Conservation (phyloP, 2,329 filamentous ascomycete genomes). For the Cladophialophora immunda region DNA sequence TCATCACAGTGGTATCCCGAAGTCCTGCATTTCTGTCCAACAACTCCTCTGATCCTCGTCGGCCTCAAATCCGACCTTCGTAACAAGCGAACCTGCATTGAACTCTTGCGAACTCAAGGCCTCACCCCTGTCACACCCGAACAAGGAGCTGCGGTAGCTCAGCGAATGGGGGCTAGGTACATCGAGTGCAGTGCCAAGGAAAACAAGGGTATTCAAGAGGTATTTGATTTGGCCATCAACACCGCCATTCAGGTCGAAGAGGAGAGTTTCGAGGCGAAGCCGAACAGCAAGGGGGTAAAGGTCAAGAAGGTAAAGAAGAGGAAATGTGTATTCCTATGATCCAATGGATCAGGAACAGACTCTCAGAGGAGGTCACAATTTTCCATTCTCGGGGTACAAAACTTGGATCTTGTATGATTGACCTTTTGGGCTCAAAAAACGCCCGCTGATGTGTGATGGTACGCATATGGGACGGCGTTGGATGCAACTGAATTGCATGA, state of each 20-base stretch:
- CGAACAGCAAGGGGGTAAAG: conserved; percentile 43
- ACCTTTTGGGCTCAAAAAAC: conserved; percentile 18
- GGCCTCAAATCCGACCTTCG: conserved; percentile 97
- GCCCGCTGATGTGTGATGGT: conserved; percentile 8
- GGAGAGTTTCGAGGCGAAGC: conserved; percentile 56
- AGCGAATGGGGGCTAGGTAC: conserved; percentile 93
- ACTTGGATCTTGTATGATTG: conserved; percentile 33
- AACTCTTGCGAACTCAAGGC: conserved; percentile 97
- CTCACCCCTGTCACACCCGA: conserved; percentile 92
- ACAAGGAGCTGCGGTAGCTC: conserved; percentile 85
- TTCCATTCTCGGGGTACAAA: conserved; percentile 9
- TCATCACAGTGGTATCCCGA: conserved; percentile 90
- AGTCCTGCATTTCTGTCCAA: conserved; percentile 98
- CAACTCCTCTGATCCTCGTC: conserved; percentile 92
- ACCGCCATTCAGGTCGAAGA: conserved; percentile 86
- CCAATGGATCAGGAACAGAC: neutral
- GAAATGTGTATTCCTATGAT: conserved; percentile 80
- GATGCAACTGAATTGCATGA: conserved; percentile 23
- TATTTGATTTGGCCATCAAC: conserved; percentile 91
- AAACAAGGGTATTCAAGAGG: conserved; percentile 93
- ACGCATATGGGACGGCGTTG: conserved; percentile 24
- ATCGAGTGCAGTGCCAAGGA: conserved; percentile 99
- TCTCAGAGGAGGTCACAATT: conserved; percentile 1
- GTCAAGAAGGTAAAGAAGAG: conserved; percentile 80
- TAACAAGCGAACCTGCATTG: conserved; percentile 94